These are phyloP conservation scores for Coix lacrymajobi DNA, from an alignment of 176 grass and related monocot species.

Conservation along the genomic window DNA sequence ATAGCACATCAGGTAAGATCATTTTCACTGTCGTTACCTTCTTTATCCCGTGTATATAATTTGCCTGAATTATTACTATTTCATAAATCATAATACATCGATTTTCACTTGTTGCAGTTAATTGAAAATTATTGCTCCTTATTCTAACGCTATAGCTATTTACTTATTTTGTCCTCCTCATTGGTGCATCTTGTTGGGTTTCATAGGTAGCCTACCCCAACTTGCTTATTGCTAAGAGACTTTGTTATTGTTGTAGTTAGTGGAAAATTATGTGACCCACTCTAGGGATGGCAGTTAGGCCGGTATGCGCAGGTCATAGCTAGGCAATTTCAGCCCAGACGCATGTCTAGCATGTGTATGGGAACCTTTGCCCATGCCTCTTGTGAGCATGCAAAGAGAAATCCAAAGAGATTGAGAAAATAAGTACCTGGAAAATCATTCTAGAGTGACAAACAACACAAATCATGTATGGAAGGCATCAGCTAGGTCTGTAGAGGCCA, in stretches of 20 bases:
- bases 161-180: not conserved
- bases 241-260: not conserved
- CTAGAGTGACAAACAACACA: not conserved
- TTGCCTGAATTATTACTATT: not conserved
- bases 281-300: not conserved
- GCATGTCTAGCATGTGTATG: not conserved
- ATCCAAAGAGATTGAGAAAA: not conserved
- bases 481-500: too few species aligned
- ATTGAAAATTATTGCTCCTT: not conserved
- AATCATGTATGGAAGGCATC: too few species aligned
- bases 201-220: not conserved
- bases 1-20: slow-evolving; percentile 83
- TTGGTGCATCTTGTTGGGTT: not conserved
- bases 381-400: not conserved
- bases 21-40: slow-evolving; percentile 1
- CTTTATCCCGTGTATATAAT: not conserved
- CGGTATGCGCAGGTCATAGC: not conserved
- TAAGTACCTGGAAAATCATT: slow-evolving; percentile 6
- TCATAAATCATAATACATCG: not conserved
- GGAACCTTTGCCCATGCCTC: not conserved
- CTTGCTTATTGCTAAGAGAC: not conserved
- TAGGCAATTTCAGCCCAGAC: not conserved
- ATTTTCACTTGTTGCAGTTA: not conserved
- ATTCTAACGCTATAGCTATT: not conserved
- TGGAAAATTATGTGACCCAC: slow-evolving; percentile 2